These are phyloP conservation scores for Lasiodiplodia sp. DNA, from an alignment of 2,329 filamentous ascomycete species.

Conservation along the genomic window DNA sequence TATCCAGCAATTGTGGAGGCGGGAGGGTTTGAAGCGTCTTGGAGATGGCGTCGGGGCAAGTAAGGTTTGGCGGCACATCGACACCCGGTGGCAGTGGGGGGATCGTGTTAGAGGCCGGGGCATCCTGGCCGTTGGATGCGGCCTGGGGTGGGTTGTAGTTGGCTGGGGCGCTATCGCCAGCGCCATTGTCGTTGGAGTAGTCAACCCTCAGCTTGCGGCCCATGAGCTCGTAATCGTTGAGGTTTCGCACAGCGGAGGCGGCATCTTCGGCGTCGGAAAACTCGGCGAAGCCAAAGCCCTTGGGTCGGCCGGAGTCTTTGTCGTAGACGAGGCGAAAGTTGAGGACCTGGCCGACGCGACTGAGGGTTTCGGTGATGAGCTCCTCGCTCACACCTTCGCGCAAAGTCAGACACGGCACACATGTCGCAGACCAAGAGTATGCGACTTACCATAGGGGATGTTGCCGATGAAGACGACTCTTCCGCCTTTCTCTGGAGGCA, in stretches of 20 bases:
- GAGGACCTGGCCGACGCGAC: constrained; percentile 85
- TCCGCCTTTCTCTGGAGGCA: constrained; percentile 77
- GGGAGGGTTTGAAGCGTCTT: constrained; percentile 87
- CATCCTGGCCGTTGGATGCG: constrained; percentile 52
- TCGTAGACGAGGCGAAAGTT: constrained; percentile 96
- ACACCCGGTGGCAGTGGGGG: constrained; percentile 85
- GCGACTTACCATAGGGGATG: constrained; percentile 74
- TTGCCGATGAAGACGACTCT: constrained; percentile 86
- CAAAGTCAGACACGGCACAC: constrained; percentile 30
- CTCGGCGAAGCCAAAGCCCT: constrained; percentile 96
- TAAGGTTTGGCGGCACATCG: constrained; percentile 82
- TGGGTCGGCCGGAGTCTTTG: constrained; percentile 90
- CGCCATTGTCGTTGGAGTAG: constrained; percentile 89
- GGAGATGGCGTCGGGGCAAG: constrained; percentile 89
- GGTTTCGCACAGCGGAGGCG: constrained; percentile 90
- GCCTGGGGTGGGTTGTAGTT: constrained; percentile 50
- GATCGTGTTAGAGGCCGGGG: constrained; percentile 59
- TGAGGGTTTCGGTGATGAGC: constrained; percentile 93
- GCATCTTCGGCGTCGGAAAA: constrained; percentile 93
- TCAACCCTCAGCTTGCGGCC: constrained; percentile 93
- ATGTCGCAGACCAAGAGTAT: not conserved
- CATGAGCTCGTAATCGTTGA: constrained; percentile 96
- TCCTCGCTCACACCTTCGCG: constrained; percentile 86
- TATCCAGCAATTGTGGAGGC: constrained; percentile 87
- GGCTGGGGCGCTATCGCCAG: constrained; percentile 51